phyloP scores from a whole-genome alignment of 2,329 filamentous ascomycete species.

The Ustulina deusta region DNA sequence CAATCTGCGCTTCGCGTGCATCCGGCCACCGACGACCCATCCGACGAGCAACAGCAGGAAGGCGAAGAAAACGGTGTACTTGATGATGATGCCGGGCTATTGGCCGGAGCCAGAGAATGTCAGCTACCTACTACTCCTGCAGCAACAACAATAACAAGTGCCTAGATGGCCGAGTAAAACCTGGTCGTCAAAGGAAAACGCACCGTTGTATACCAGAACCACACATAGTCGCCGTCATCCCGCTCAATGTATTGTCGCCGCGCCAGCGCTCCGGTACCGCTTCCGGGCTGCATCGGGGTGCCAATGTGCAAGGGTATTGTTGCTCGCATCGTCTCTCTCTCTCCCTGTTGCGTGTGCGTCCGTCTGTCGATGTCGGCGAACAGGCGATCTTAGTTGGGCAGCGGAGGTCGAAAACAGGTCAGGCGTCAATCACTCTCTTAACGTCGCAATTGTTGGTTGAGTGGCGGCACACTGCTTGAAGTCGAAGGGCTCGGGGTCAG shows the following conservation, averaged over 20 bases:
- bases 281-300: conserved; percentile 27
- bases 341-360: not conserved
- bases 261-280: conserved; percentile 10
- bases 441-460: not conserved
- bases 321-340: conserved; percentile 14
- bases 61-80: conserved; percentile 76
- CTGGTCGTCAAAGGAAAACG: conserved; percentile 19
- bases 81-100: conserved; percentile 73
- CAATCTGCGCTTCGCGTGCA: conserved; percentile 76
- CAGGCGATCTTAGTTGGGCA: not conserved
- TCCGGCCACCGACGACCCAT: conserved; percentile 75
- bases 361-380: not conserved
- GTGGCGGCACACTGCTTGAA: not conserved
- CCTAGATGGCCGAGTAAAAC: not conserved
- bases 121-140: not conserved
- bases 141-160: not conserved
- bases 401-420: not conserved
- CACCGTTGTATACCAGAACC: conserved; percentile 51
- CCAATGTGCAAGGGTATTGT: conserved; percentile 23
- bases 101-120: not conserved
- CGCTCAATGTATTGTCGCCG: conserved; percentile 43
- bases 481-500: not conserved
- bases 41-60: conserved; percentile 69
- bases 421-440: conserved; percentile 1
- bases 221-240: conserved; percentile 41